These are phyloP conservation scores for Lactifluus pinguis DNA, from an alignment of 768 basidiomycete species.

Conservation along the genomic window DNA sequence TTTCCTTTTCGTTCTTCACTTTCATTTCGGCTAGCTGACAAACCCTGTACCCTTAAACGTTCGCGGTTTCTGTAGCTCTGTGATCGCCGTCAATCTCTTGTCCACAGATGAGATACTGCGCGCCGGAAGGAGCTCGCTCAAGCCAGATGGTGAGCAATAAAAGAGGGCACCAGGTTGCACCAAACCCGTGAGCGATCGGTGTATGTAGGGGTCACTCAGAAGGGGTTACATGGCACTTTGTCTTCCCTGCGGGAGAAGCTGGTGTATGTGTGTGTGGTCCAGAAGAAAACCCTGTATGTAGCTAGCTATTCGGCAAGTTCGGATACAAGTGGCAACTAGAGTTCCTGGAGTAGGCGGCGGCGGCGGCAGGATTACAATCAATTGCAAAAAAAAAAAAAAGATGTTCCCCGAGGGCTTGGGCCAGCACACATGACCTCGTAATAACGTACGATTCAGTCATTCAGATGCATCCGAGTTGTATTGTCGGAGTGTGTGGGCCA, in stretches of 20 bases:
- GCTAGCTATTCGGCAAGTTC: conserved; percentile 7
- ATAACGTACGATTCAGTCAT: not conserved
- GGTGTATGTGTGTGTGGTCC: not conserved
- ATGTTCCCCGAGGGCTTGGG: not conserved
- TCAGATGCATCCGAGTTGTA: not conserved
- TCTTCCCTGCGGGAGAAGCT: not conserved
- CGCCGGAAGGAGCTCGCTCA: conserved; percentile 80
- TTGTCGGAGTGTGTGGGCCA: conserved; percentile 1
- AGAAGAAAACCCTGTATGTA: not conserved
- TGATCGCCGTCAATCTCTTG: conserved; percentile 90
- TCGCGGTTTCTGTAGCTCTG: conserved; percentile 44
- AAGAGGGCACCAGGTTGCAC: not conserved
- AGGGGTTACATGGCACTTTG: not conserved
- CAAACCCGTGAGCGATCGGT: not conserved
- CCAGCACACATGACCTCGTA: conserved; percentile 2
- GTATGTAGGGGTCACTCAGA: not conserved
- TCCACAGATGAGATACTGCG: conserved; percentile 95
- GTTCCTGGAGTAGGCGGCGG: not conserved
- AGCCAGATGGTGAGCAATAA: conserved; percentile 63
- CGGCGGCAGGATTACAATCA: not conserved
- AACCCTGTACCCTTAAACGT: conserved; percentile 7
- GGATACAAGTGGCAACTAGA: conserved; percentile 1
- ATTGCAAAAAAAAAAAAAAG: not conserved
- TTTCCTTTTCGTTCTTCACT: not conserved
- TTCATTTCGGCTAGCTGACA: conserved; percentile 21